A percentile compares a stretch with the other conserved stretches of the same genome.
Conservation (phyloP, 805 yeast genomes). For the Pichia insulana region DNA sequence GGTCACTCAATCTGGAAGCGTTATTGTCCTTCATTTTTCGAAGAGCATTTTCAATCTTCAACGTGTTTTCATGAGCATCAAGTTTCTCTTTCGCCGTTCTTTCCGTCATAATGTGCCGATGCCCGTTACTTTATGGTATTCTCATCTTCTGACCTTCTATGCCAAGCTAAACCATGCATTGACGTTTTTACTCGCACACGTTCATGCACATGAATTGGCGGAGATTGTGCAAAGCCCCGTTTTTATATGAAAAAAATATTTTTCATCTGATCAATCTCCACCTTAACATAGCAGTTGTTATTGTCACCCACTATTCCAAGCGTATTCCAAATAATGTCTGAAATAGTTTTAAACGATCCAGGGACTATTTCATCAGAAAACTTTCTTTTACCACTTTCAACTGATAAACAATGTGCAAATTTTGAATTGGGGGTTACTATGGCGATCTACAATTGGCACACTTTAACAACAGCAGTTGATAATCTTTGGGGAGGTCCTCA, state of each 20-base stretch:
- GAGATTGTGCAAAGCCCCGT: no score
- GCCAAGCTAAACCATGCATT: neutral
- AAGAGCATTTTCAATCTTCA: conserved; percentile 41
- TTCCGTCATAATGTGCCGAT: neutral
- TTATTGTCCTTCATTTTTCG: conserved; percentile 18
- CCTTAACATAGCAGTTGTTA: no score
- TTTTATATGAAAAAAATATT: no score
- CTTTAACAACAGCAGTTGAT: conserved; percentile 77
- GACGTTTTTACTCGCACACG: no score
- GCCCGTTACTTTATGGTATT: neutral
- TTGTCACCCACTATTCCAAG: neutral
- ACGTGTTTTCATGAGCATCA: conserved; percentile 34
- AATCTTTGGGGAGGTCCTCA: conserved; percentile 95
- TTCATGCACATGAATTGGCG: no score
- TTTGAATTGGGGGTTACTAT: conserved; percentile 91
- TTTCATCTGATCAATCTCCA: no score
- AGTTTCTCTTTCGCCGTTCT: conserved; percentile 14
- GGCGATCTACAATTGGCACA: conserved; percentile 89
- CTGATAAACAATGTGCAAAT: conserved; percentile 67
- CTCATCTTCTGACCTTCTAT: neutral
- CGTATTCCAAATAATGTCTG: conserved; percentile 13
- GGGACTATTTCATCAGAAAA: conserved; percentile 26
- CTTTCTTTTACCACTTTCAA: conserved; percentile 23
- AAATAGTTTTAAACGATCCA: conserved; percentile 25
- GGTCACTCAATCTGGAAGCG: conserved; percentile 20